Base-by-base conservation (phyloP, 148 eudicot species). In the Agrostemma githago region DNA sequence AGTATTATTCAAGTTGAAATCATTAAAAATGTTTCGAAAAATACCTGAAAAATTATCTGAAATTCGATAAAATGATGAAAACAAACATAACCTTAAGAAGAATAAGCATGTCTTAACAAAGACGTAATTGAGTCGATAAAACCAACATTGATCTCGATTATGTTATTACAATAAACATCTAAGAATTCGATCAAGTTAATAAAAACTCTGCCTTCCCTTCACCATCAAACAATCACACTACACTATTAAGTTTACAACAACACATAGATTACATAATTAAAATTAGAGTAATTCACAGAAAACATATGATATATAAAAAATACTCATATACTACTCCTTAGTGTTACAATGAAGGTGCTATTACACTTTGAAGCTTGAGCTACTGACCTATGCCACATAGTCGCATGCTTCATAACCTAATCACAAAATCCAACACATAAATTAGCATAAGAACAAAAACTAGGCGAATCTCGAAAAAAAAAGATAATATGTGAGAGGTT, bases 401-500 rank as follows among this genome's bases (percentile, higher is more conserved):
- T 80, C 64, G 51, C 82, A 80, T 59, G 82, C 72, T 72, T 80
- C 63, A n/a, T 80, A 76, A 66, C 82, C 82, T 80, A 26, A n/a
- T 34, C 68, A 73, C 66, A 44, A 26, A 37, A 12, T 4, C 44
- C 4, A 61, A 39, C 56, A 37, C 65, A 38, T 16, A 57, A 3
- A 58, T 38, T 37, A 34, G 19, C 14, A 69, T 62, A 15, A 6
- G 7, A 38, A 19, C 5, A 10, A 48, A 46, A 21, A 66, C 15
- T 8, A 16, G 17, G 20, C 17, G 34, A 26, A 26, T 26, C 34
- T 26, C 34, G 34, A 26, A 26, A 26, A 26, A 26, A 26, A 26
- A 26, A 26, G 34, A 26, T 26, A 26, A 26, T 26, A 26, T 26
- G 34, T 26, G 34, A 26, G 34, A 26, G 34, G 34, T 26, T 26